Evolutionary conservation across 768 basidiomycete genomes (phyloP).

Genomic region (Vararia minispora): DNA sequence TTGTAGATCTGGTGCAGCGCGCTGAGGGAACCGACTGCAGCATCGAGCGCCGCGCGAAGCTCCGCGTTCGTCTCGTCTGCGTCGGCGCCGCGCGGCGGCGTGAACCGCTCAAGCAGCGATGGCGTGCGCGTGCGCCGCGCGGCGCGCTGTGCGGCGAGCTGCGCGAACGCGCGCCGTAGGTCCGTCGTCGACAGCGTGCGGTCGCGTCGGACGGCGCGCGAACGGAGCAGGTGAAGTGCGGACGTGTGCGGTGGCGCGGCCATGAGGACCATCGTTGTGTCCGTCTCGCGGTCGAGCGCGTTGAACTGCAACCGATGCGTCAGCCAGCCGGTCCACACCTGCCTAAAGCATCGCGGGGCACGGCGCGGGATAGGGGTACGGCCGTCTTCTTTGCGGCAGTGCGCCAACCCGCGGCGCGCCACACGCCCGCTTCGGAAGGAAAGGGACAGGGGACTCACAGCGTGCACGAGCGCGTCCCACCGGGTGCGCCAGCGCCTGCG

Average conservation of each 20-base stretch:
- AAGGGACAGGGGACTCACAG: slow-evolving; percentile 42
- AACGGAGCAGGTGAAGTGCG: slow-evolving; percentile 51
- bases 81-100: slow-evolving; percentile 28
- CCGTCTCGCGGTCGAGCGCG: slow-evolving; percentile 68
- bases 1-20: slow-evolving; percentile 56
- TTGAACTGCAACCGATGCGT: slow-evolving; percentile 44
- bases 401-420: too few relatives aligned
- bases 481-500: slow-evolving; percentile 62
- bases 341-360: slow-evolving; percentile 16
- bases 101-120: slow-evolving; percentile 35
- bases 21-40: slow-evolving; percentile 55
- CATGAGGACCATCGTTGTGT: slow-evolving; percentile 63
- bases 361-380: neutral
- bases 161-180: slow-evolving; percentile 47
- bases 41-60: slow-evolving; percentile 54
- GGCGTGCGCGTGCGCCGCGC: slow-evolving; percentile 33
- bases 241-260: slow-evolving; percentile 67
- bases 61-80: slow-evolving; percentile 54
- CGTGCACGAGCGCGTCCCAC: slow-evolving; percentile 66
- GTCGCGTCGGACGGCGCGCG: slow-evolving; percentile 58
- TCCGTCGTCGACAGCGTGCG: slow-evolving; percentile 32
- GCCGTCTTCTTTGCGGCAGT: too few relatives aligned
- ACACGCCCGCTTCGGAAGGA: too few relatives aligned
- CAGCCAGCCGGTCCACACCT: slow-evolving; percentile 21
- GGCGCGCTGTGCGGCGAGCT: slow-evolving; percentile 46